These are phyloP conservation scores for Botrytis tulipae DNA, from an alignment of 2,329 filamentous ascomycete genomes.

Conservation along the genomic window DNA sequence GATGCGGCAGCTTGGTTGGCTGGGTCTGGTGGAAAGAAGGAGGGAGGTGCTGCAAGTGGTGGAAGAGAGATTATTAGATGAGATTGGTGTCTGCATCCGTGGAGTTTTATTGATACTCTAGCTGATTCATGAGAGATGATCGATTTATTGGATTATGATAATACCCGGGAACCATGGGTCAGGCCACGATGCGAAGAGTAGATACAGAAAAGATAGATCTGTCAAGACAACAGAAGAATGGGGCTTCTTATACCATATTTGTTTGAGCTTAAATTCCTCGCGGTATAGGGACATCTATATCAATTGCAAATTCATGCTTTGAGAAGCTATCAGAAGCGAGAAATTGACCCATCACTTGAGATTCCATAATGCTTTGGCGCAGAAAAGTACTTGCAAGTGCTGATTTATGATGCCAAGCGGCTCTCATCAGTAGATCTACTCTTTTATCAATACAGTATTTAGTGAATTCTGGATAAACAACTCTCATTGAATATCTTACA, in stretches of 20 bases:
- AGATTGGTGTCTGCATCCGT: background rate
- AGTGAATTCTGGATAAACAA: background rate
- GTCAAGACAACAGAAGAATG: background rate
- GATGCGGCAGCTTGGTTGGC: slow-evolving; percentile 69
- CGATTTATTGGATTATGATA: background rate
- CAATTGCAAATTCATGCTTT: background rate
- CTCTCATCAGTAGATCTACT: background rate
- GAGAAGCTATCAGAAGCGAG: background rate
- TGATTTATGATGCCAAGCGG: background rate
- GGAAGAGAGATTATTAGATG: slow-evolving; percentile 32
- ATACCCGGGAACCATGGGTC: background rate
- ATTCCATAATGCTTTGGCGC: background rate
- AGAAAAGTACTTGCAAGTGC: background rate
- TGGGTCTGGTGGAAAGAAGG: slow-evolving; percentile 43
- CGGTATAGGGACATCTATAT: background rate
- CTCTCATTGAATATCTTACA: background rate
- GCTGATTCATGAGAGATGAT: background rate
- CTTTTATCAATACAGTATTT: background rate
- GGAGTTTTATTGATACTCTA: background rate
- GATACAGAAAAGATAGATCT: background rate
- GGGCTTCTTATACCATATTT: background rate
- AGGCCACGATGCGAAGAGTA: background rate
- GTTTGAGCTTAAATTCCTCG: background rate
- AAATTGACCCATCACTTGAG: background rate
- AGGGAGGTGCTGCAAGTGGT: slow-evolving; percentile 20